Base-by-base conservation (phyloP, 495 filamentous ascomycete species). In the Astrocystis sublimbata region DNA sequence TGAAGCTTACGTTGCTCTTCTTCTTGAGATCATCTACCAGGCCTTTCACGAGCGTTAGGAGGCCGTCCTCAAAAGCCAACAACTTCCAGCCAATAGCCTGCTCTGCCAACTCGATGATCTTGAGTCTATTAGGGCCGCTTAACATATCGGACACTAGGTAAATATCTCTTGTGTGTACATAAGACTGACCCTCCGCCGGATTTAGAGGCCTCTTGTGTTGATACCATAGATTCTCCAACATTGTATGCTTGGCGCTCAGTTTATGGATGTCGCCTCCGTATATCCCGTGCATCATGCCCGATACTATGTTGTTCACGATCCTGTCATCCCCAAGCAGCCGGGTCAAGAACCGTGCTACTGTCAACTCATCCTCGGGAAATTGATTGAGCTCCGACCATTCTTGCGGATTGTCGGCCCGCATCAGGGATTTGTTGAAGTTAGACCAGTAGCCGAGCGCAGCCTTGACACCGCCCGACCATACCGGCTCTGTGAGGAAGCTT, bases 191-290 rank as follows among this genome's bases (percentile, higher is more conserved):
- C 0, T 0, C 3, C 3, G 4, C 28, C 28, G 30, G 40, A 30
- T 15, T 21, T 2, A 42, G 47, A 17, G 47, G 35, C 0, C 8
- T 43, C 33, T 53, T 38, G 12, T 26, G 38, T 0, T 24, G 42
- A 46, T 58, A 42, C 61, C 67, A 71, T 9, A 55, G 6, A 2
- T 5, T 1, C 0, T 62, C 60, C 26, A 76, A 65, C 7, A 73
- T 64, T 8, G 71, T 71, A 45, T 85, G 85, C 63, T 83, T 84
- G 41, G 81, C 84, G 69, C 92, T 97, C 55, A 97, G 78, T 69
- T 88, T 81, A 68, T 89, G 84, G 40, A 96, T 85, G 76, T 97
- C 89, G 45, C 96, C 96, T n/a, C 92, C 96, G 67, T 93, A 96
- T 17, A 98, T 91, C 10, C 96, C 96, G 76, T 97, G 94, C 24